Conservation (phyloP, 2,329 filamentous ascomycete species). For the Xylariaceae sp. region DNA sequence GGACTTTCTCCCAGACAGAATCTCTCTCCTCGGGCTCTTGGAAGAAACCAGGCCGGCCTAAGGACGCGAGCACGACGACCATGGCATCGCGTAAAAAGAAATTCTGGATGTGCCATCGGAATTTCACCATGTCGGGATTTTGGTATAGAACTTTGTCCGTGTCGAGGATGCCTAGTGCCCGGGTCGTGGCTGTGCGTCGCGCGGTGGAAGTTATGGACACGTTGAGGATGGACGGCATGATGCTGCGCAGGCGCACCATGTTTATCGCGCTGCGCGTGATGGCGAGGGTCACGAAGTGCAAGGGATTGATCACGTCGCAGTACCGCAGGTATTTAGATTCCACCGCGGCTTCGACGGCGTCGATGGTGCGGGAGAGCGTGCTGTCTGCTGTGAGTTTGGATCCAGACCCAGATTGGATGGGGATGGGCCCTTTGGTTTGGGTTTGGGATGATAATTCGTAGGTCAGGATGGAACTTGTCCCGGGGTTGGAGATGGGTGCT, state of each 20-base stretch:
- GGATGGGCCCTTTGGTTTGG: too few species aligned
- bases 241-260: not conserved
- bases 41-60: not conserved
- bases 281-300: conserved; percentile 3
- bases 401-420: too few species aligned
- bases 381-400: too few species aligned
- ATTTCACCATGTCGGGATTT: not conserved
- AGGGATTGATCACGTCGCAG: conserved; percentile 34
- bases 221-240: not conserved
- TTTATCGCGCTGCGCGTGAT: not conserved
- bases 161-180: not conserved
- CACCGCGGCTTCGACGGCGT: conserved; percentile 38
- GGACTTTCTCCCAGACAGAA: not conserved
- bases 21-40: not conserved
- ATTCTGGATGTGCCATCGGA: not conserved
- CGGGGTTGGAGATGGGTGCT: conserved; percentile 9
- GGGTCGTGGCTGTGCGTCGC: not conserved
- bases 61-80: not conserved
- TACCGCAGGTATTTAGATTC: conserved; percentile 42
- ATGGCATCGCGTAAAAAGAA: conserved; percentile 1
- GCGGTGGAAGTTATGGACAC: not conserved
- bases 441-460: too few species aligned
- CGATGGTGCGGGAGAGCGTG: conserved; percentile 24
- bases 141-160: not conserved
- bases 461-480: too few species aligned